These are phyloP conservation scores for Solanum lignicaule DNA, from an alignment of 257 asterid genomes.

Conservation along the genomic window DNA sequence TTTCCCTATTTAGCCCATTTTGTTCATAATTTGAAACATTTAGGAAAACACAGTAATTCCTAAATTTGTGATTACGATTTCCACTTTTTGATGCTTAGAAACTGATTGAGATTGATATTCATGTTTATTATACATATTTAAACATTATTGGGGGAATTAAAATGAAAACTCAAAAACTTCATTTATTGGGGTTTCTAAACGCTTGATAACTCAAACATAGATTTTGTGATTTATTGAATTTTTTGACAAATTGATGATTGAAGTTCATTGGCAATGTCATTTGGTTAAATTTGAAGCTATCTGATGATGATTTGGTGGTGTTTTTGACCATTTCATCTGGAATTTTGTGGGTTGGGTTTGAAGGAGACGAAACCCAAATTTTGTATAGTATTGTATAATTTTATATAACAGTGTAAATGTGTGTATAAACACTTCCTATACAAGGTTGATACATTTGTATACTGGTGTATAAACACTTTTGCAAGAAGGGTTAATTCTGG, in stretches of 20 bases:
- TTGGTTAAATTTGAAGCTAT: neutral
- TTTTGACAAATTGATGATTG: neutral
- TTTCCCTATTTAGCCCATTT: neutral
- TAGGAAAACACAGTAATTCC: neutral
- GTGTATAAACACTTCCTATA: neutral
- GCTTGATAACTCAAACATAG: neutral
- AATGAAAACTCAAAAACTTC: neutral
- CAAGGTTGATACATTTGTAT: neutral
- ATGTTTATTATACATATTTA: neutral
- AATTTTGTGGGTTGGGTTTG: neutral
- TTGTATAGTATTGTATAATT: neutral
- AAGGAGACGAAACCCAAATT: neutral
- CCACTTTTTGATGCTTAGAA: neutral
- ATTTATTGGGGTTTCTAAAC: neutral
- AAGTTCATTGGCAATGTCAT: neutral
- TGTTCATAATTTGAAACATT: neutral
- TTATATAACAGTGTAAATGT: neutral
- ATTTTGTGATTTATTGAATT: neutral
- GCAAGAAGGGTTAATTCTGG: neutral
- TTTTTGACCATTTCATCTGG: neutral
- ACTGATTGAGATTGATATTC: neutral
- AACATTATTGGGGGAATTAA: neutral
- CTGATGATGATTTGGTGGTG: neutral
- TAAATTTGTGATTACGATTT: neutral
- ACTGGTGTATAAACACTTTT: neutral